phyloP scores from a whole-genome alignment of 164 flowering plant species.

The Kingdonia uniflora region DNA sequence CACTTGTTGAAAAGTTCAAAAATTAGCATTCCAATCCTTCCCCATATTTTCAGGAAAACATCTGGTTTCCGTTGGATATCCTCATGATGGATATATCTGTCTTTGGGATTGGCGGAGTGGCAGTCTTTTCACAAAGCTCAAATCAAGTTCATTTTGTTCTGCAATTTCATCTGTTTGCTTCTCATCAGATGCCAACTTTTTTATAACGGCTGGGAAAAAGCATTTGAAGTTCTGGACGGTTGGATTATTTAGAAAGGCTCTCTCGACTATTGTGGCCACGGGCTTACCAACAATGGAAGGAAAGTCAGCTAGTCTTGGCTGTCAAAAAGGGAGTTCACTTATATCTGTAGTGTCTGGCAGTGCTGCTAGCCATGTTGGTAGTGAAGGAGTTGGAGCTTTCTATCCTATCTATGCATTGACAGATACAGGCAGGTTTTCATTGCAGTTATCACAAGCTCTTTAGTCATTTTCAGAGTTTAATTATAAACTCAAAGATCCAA shows the following conservation, averaged over 20 bases:
- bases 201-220: conserved; percentile 58
- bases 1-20: neutral
- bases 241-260: conserved; percentile 27
- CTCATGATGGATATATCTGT: conserved; percentile 48
- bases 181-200: conserved; percentile 42
- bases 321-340: conserved; percentile 45
- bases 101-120: conserved; percentile 62
- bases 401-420: conserved; percentile 51
- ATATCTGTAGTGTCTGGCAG: conserved; percentile 32
- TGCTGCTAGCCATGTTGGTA: conserved; percentile 10
- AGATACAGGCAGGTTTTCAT: conserved; percentile 34
- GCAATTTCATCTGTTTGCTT: conserved; percentile 42
- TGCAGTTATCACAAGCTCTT: neutral
- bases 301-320: conserved; percentile 40
- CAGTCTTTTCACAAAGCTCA: conserved; percentile 35
- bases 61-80: conserved; percentile 56
- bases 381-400: conserved; percentile 14
- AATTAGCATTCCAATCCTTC: too few species aligned
- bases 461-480: conserved; percentile 1
- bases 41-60: conserved; percentile 35
- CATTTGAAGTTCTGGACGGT: conserved; percentile 58
- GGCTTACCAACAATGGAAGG: conserved; percentile 27
- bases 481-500: neutral
- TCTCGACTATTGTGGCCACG: conserved; percentile 16
- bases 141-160: conserved; percentile 43